Base-by-base conservation (phyloP, 306 rosid genomes). In the Prunus fruticosa region DNA sequence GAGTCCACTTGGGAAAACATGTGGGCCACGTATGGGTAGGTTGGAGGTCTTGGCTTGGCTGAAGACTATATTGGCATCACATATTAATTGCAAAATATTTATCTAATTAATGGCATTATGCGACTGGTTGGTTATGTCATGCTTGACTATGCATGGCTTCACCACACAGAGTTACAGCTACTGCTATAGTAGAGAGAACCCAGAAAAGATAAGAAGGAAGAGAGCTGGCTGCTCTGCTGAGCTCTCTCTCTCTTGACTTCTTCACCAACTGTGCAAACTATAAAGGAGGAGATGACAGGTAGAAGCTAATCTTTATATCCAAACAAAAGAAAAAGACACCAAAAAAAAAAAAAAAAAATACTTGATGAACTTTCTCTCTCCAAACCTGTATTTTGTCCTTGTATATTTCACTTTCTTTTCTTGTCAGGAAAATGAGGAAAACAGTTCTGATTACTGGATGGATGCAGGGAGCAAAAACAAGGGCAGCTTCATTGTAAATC, bases 251-350 rank as follows among this genome's bases (percentile, higher is more conserved):
- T 73, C 76, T 82, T 76, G 81, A 80, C 84, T 72, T 71, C 77
- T 78, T 69, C 67, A 64, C 53, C 79, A 79, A 62, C 78, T 23
- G 61, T 74, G 72, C 81, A 80, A 77, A 74, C 73, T 69, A 67
- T 61, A 38, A 60, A 80, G 83, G 73, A 18, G 69, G 69, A 45
- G 52, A 16, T 25, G 76, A 49, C 77, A 70, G 57, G 76, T 64
- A 34, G 38, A 54, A 84, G 63, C 69, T 28, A 16, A 75, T 71
- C 53, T 80, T 73, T 78, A 65, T n/a, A 72, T 69, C 28, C 43
- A 2, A 76, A 65, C 74, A 70, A 67, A 70, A 77, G 62, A 20
- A 45, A 8, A 76, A 61, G 25, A 32, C 38, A 32, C 38, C 25
- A 1, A 25, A 25, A 25, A 25, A 25, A 25, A 25, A 25, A 25